These are phyloP conservation scores for Rheum nobile DNA, from an alignment of 148 eudicot genomes.

Conservation along the genomic window DNA sequence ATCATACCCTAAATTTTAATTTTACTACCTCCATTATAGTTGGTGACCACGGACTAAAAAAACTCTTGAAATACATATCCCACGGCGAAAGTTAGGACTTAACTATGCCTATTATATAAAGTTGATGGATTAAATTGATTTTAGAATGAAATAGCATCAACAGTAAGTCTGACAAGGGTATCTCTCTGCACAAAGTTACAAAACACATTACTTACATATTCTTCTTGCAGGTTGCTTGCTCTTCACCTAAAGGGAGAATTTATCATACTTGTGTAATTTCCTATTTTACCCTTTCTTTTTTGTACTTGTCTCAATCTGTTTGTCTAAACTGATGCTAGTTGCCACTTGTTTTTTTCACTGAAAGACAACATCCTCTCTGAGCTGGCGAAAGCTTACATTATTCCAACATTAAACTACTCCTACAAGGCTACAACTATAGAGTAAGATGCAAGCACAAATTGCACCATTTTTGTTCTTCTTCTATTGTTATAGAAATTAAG, in stretches of 20 bases:
- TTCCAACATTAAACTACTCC: not conserved
- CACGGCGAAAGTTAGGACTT: no score
- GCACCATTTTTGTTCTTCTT: not conserved
- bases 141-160: not conserved
- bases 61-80: no score
- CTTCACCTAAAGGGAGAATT: not conserved
- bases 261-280: not conserved
- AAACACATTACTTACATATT: not conserved
- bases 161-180: not conserved
- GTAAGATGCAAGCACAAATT: constrained; percentile 1
- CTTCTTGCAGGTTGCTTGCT: not conserved
- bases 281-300: not conserved
- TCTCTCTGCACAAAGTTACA: not conserved
- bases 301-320: not conserved
- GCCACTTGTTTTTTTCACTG: not conserved
- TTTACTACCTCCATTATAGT: no score
- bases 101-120: no score
- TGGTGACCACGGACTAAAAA: no score
- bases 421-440: not conserved
- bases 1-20: no score
- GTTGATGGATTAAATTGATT: no score
- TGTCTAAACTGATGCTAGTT: not conserved
- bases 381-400: constrained; percentile 2
- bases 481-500: not conserved
- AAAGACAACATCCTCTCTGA: not conserved